Evolutionary conservation across 441 rosid genomes (phyloP).

Genomic region (Croton setiger): DNA sequence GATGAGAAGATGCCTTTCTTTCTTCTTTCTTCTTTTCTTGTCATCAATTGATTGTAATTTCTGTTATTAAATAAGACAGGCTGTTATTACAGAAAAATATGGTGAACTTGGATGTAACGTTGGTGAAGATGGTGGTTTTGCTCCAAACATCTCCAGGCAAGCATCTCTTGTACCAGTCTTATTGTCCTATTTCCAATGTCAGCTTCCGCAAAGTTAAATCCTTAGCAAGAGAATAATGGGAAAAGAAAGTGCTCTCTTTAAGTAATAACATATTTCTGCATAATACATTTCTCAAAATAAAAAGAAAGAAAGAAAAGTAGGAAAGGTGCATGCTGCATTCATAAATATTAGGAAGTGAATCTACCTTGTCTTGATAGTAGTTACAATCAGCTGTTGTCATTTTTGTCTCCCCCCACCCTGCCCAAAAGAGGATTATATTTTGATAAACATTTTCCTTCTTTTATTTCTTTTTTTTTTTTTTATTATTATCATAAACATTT

Average conservation of each 20-base stretch:
- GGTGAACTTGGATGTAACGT: slow-evolving; percentile 77
- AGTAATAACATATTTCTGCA: neutral
- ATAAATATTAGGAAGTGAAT: neutral
- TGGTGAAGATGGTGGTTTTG: slow-evolving; percentile 96
- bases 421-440: neutral
- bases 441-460: neutral
- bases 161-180: slow-evolving; percentile 24
- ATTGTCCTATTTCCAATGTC: slow-evolving; percentile 15
- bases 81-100: slow-evolving; percentile 79
- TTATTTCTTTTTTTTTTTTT: too few relatives aligned
- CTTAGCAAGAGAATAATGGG: neutral
- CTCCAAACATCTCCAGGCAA: slow-evolving; percentile 89
- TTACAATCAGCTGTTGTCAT: slow-evolving; percentile 3
- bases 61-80: slow-evolving; percentile 55
- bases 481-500: neutral
- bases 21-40: neutral
- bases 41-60: slow-evolving; percentile 29
- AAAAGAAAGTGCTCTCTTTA: neutral
- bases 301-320: too few relatives aligned
- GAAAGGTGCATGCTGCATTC: neutral
- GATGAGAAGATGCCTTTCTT: slow-evolving; percentile 11
- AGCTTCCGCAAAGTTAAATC: neutral
- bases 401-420: too few relatives aligned
- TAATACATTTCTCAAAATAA: neutral
- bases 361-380: neutral